A percentile compares a stretch with the other conserved stretches of the same genome.
These are phyloP conservation scores for Cucumis melo DNA, from an alignment of 306 rosid species.

Conservation along the genomic window DNA sequence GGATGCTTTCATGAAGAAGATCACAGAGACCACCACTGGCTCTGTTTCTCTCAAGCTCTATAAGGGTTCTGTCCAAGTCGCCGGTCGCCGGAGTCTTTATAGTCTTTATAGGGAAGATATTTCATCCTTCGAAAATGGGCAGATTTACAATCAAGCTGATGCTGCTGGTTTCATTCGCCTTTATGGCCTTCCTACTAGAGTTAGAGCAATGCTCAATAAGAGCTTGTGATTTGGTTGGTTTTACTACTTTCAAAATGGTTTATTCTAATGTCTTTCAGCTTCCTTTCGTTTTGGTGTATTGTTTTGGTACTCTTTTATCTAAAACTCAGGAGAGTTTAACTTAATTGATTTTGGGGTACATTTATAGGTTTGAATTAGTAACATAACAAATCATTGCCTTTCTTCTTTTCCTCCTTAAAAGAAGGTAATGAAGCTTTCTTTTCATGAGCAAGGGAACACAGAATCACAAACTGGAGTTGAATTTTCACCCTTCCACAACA, in stretches of 20 bases:
- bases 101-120: conserved; percentile 85
- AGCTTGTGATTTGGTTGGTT: conserved; percentile 7
- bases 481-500: background rate
- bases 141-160: conserved; percentile 85
- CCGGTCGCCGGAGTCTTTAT: conserved; percentile 48
- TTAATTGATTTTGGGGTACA: too few species aligned
- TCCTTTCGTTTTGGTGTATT: too few species aligned
- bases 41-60: conserved; percentile 59
- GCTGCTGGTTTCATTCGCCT: conserved; percentile 89
- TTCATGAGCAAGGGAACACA: background rate
- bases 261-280: too few species aligned
- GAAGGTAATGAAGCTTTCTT: too few species aligned
- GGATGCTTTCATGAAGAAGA: conserved; percentile 87
- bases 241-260: too few species aligned
- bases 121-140: conserved; percentile 76
- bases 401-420: too few species aligned
- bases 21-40: conserved; percentile 67
- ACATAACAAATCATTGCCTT: too few species aligned
- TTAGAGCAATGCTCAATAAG: conserved; percentile 74
- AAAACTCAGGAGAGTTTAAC: too few species aligned
- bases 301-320: too few species aligned
- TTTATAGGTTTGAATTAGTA: too few species aligned
- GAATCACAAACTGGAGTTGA: background rate
- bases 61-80: conserved; percentile 57
- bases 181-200: conserved; percentile 80